Evolutionary conservation across 2,329 filamentous ascomycete genomes (phyloP).

Genomic region (Aspergillus ochraceoroseus): DNA sequence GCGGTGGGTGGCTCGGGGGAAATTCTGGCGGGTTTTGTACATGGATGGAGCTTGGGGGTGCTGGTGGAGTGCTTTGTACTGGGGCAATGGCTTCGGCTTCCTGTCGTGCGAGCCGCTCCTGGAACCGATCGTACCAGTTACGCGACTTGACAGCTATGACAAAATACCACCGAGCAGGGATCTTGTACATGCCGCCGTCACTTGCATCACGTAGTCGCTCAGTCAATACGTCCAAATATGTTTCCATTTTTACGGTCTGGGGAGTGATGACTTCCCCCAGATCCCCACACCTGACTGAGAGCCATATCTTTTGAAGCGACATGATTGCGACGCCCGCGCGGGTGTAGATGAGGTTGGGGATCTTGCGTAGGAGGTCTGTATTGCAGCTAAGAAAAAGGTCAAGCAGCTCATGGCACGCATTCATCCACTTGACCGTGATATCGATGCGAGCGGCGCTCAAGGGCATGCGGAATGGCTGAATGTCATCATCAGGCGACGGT

Average conservation of each 20-base stretch:
- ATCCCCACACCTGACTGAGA: conserved; percentile 29
- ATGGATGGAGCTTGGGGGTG: conserved; percentile 1
- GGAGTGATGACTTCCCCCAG: conserved; percentile 31
- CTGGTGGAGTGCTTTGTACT: conserved; percentile 4
- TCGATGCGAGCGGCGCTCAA: conserved; percentile 36
- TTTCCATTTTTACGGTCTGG: conserved; percentile 29
- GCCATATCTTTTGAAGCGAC: conserved; percentile 35
- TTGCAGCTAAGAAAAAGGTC: conserved; percentile 32
- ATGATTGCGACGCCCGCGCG: conserved; percentile 31
- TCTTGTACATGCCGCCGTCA: conserved; percentile 31
- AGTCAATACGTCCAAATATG: conserved; percentile 31
- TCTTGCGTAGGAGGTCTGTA: conserved; percentile 31
- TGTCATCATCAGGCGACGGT: conserved; percentile 24
- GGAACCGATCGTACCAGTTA: conserved; percentile 32
- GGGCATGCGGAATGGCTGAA: conserved; percentile 11
- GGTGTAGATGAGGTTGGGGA: conserved; percentile 35
- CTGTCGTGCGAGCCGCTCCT: conserved; percentile 22
- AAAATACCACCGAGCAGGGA: conserved; percentile 33
- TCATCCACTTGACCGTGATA: conserved; percentile 38
- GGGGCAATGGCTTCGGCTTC: conserved; percentile 13
- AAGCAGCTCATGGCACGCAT: conserved; percentile 33
- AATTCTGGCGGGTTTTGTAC: conserved; percentile 11
- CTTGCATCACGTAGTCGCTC: conserved; percentile 33
- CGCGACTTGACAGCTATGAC: conserved; percentile 32
- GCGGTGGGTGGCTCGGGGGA: conserved; percentile 7